A percentile compares a stretch with the other conserved stretches of the same genome.
phyloP scores from a whole-genome alignment of 768 basidiomycete genomes.

The Mycena belliarum region DNA sequence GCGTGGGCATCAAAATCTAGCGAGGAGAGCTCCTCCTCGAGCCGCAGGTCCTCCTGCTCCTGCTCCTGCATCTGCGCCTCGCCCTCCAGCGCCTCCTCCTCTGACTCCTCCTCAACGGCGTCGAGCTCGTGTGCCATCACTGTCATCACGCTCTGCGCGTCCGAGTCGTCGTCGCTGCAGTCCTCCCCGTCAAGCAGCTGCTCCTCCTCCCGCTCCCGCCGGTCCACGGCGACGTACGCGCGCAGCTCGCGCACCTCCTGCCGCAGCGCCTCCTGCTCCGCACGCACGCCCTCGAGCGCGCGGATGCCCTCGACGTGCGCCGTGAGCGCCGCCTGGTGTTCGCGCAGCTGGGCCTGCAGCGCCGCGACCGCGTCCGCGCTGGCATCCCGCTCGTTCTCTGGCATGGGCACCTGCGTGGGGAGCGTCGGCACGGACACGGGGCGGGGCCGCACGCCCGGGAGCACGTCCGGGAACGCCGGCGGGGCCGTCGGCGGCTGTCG shows the following conservation, averaged over 20 bases:
- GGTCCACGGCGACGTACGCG: constrained; percentile 47
- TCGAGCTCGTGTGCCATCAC: constrained; percentile 68
- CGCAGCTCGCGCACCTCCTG: constrained; percentile 72
- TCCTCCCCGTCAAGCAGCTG: background rate
- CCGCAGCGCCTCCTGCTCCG: constrained; percentile 83
- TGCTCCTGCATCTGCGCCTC: constrained; percentile 41
- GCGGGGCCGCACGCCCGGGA: constrained; percentile 64
- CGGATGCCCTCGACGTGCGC: constrained; percentile 80
- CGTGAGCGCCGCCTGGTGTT: constrained; percentile 78
- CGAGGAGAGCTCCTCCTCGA: constrained; percentile 80
- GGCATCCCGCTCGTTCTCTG: constrained; percentile 23
- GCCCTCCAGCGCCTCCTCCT: background rate
- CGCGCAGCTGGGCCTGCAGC: constrained; percentile 80
- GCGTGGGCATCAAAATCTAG: constrained; percentile 61
- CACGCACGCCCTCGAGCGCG: constrained; percentile 75
- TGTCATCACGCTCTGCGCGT: constrained; percentile 71
- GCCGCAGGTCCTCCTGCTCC: constrained; percentile 31
- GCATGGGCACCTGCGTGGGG: background rate
- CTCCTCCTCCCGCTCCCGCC: background rate
- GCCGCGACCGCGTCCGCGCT: constrained; percentile 38
- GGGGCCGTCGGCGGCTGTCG: constrained; percentile 51
- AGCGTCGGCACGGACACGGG: constrained; percentile 26
- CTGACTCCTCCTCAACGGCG: constrained; percentile 47
- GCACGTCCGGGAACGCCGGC: constrained; percentile 60
- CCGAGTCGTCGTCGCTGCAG: constrained; percentile 61